Evolutionary conservation across 495 filamentous ascomycete species (phyloP), one percentile per base, ranked within the genome.

Genomic region (Amniculicola lignicola): DNA sequence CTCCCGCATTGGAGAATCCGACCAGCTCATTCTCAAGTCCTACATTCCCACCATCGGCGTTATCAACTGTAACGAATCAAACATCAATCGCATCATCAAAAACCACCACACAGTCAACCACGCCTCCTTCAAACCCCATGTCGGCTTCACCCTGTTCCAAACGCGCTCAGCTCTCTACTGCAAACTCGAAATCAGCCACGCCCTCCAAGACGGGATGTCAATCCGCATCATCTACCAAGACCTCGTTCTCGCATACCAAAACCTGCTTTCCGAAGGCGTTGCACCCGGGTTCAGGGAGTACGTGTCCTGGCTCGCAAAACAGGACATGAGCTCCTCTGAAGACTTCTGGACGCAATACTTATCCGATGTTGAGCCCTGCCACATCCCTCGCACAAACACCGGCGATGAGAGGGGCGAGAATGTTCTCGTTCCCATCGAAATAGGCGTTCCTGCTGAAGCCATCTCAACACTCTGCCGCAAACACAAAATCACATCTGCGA

Each of bases 131-230:
- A 45, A 72, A 16, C 65, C 68, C 4, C 61, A 70, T 68, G 57
- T 72, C 14, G 77, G 79, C 42, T 49, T 77, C 38, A 75, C 72
- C 0, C 63, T 76, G 23, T 81, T 71, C 59, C 70, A 62, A 38
- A 75, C 74, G 1, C 42, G 54, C 2, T 69, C 68, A 0, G 61
- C 65, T 11, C 64, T 79, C 0, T 64, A 74, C 1, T 62, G 75
- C 27, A 79, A 79, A 49, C 61, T 83, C 10, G 80, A 85, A 39
- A 66, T 84, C n/a, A 83, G 74, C 58, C 77, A 82, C 63, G 71
- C 76, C 16, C 67, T 75, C 5, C 72, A 76, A 67, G 74, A 81
- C 68, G 78, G 72, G 12, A 54, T 40, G 35, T 80, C 78, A 0
- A 75, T 78, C 33, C 74, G 74, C 0, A 69, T 72, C 15, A 75